Percentiles rank a stretch among this genome's conserved stretches.
Evolutionary conservation across 805 yeast species (phyloP).

Genomic region (Candida tallmaniae): DNA sequence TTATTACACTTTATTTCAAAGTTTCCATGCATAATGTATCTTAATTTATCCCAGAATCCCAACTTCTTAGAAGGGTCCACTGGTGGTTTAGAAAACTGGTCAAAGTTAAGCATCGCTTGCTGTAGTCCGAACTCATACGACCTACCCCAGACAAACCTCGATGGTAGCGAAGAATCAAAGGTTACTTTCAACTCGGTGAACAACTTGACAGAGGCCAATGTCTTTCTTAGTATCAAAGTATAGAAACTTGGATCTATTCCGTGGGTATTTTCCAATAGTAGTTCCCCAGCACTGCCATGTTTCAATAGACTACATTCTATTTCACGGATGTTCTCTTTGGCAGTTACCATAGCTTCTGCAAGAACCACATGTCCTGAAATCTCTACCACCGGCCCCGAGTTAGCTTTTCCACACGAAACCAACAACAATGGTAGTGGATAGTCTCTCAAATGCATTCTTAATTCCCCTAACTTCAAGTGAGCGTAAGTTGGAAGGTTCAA

Average conservation of each 20-base stretch:
- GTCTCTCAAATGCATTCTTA: constrained; percentile 72
- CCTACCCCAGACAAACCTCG: constrained; percentile 78
- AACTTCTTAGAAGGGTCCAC: constrained; percentile 78
- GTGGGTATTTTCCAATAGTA: constrained; percentile 4
- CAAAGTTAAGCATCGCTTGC: constrained; percentile 71
- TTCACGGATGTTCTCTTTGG: constrained; percentile 50
- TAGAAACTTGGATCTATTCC: constrained; percentile 28
- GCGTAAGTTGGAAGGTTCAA: constrained; percentile 61
- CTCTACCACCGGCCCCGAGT: constrained; percentile 14
- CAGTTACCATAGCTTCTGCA: constrained; percentile 56
- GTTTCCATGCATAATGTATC: constrained; percentile 73
- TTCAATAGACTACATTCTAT: constrained; percentile 5
- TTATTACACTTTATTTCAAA: constrained; percentile 35
- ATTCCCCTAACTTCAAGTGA: constrained; percentile 53
- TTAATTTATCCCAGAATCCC: constrained; percentile 91
- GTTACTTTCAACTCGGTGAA: constrained; percentile 57
- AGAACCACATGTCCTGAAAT: constrained; percentile 64
- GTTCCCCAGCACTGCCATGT: background rate
- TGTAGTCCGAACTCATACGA: constrained; percentile 82
- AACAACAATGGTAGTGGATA: constrained; percentile 80
- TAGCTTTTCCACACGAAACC: constrained; percentile 46
- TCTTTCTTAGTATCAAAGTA: constrained; percentile 63
- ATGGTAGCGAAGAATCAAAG: constrained; percentile 51
- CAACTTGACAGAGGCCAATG: constrained; percentile 71
- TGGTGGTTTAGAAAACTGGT: constrained; percentile 85